Conservation (phyloP, 192 early-diverging fungal genomes). For the Coemansia sp. region DNA sequence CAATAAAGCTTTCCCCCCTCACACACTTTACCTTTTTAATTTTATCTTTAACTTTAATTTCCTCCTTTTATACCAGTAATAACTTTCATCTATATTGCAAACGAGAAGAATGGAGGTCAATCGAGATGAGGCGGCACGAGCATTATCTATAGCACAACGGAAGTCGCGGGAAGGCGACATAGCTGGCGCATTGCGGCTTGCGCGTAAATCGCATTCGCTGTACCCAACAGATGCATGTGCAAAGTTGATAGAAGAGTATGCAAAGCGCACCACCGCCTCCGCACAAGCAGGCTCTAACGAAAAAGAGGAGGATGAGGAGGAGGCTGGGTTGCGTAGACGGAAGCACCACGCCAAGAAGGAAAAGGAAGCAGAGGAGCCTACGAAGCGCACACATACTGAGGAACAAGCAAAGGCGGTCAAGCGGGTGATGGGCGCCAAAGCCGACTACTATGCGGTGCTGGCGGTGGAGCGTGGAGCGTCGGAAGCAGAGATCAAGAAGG, state of each 20-base stretch:
- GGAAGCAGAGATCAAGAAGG: slow-evolving; percentile 87
- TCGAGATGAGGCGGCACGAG: slow-evolving; percentile 82
- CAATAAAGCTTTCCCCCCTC: no score
- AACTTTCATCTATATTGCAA: slow-evolving; percentile 11
- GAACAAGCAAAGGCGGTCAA: slow-evolving; percentile 83
- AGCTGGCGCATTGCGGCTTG: slow-evolving; percentile 75
- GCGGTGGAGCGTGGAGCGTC: slow-evolving; percentile 74
- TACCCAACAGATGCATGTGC: slow-evolving; percentile 73
- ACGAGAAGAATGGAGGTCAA: slow-evolving; percentile 72
- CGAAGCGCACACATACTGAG: slow-evolving; percentile 59
- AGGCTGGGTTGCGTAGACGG: slow-evolving; percentile 20
- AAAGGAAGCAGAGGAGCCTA: not conserved
- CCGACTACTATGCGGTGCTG: slow-evolving; percentile 84
- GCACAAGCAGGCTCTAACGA: not conserved
- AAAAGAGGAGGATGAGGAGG: not conserved
- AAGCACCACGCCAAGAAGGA: slow-evolving; percentile 15
- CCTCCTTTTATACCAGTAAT: not conserved
- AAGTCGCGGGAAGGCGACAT: slow-evolving; percentile 70
- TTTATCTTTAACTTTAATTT: no score
- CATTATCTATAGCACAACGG: slow-evolving; percentile 74
- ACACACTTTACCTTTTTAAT: no score
- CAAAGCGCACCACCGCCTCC: not conserved
- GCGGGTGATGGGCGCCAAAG: slow-evolving; percentile 70
- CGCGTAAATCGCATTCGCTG: slow-evolving; percentile 77
- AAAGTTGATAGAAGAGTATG: slow-evolving; percentile 55